phyloP scores from a whole-genome alignment of 192 early-diverging fungal species.

The Entophlyctis helioformis region DNA sequence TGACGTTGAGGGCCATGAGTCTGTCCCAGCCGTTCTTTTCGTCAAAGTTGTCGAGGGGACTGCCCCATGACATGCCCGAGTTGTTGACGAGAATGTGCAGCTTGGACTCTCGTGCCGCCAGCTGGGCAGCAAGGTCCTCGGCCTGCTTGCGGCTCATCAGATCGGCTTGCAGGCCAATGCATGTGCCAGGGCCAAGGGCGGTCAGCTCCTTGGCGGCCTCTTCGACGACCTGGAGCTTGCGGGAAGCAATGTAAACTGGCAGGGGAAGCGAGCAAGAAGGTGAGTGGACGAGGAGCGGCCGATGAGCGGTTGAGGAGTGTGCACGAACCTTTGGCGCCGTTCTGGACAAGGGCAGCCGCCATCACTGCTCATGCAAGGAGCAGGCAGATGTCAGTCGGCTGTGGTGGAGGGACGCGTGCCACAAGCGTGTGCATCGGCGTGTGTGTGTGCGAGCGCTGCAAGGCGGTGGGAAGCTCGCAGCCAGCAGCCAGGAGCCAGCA shows the following conservation, averaged over 20 bases:
- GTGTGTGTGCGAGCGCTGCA: too few relatives aligned
- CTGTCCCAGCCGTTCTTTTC: slow-evolving; percentile 43
- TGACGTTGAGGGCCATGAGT: slow-evolving; percentile 76
- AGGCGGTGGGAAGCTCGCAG: background rate
- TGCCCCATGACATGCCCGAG: slow-evolving; percentile 39
- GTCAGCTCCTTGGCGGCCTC: slow-evolving; percentile 56
- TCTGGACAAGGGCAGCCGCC: slow-evolving; percentile 59
- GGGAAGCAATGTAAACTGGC: slow-evolving; percentile 75
- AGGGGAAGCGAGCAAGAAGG: background rate
- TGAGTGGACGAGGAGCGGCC: background rate
- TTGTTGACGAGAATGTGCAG: slow-evolving; percentile 86
- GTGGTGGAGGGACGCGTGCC: too few relatives aligned
- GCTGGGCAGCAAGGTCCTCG: slow-evolving; percentile 36
- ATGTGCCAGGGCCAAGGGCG: slow-evolving; percentile 54
- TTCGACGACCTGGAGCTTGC: slow-evolving; percentile 40
- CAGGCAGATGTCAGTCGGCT: too few relatives aligned
- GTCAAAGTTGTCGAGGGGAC: slow-evolving; percentile 18
- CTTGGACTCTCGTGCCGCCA: slow-evolving; percentile 42
- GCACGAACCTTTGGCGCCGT: slow-evolving; percentile 58
- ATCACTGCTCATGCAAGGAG: slow-evolving; percentile 43
- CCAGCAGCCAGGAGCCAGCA: background rate
- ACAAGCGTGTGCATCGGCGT: too few relatives aligned
- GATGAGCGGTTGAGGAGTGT: background rate
- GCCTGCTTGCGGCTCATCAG: slow-evolving; percentile 47
- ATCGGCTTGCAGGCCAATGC: slow-evolving; percentile 63